Evolutionary conservation across 208 protist species (phyloP).

Genomic region (Herpetomonas tarakana): DNA sequence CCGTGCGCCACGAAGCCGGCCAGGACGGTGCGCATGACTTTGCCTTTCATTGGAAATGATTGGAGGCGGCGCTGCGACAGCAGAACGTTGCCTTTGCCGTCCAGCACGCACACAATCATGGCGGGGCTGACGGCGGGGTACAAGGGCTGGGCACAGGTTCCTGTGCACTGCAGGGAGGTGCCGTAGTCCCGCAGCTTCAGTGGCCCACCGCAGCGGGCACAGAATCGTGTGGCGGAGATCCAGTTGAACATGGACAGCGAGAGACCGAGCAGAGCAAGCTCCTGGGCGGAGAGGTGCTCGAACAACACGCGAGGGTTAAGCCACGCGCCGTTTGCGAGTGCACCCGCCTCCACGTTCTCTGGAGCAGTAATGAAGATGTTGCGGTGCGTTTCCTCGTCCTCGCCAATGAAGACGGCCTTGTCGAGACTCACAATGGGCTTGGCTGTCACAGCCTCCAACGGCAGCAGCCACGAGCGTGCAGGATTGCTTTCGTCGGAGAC

Average conservation of each 20-base stretch:
- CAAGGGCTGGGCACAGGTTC: conserved; percentile 19
- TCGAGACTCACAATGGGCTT: conserved; percentile 8
- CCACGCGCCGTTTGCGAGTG: conserved; percentile 10
- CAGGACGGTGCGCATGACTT: conserved; percentile 31
- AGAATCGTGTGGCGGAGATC: conserved; percentile 22
- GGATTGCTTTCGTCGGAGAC: conserved; percentile 5
- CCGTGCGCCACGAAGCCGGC: conserved; percentile 47
- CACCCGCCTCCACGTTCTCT: conserved; percentile 8
- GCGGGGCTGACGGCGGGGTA: conserved; percentile 44
- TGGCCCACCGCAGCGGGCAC: conserved; percentile 26
- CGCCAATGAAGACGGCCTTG: conserved; percentile 24
- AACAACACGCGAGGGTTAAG: conserved; percentile 12
- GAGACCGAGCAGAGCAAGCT: conserved; percentile 29
- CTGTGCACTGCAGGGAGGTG: conserved; percentile 16
- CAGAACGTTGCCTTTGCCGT: conserved; percentile 44
- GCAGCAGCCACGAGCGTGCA: conserved; percentile 23
- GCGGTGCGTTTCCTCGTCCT: conserved; percentile 14
- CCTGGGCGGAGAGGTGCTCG: conserved; percentile 1
- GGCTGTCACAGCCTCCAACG: conserved; percentile 1
- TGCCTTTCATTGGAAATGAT: not conserved
- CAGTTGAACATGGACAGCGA: conserved; percentile 28
- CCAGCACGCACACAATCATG: conserved; percentile 47
- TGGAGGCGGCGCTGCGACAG: conserved; percentile 30
- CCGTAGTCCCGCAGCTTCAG: conserved; percentile 16
- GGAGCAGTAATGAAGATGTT: conserved; percentile 30